These are phyloP conservation scores for Tolypocladium amazonense DNA, from an alignment of 2,329 filamentous ascomycete genomes.

Conservation along the genomic window DNA sequence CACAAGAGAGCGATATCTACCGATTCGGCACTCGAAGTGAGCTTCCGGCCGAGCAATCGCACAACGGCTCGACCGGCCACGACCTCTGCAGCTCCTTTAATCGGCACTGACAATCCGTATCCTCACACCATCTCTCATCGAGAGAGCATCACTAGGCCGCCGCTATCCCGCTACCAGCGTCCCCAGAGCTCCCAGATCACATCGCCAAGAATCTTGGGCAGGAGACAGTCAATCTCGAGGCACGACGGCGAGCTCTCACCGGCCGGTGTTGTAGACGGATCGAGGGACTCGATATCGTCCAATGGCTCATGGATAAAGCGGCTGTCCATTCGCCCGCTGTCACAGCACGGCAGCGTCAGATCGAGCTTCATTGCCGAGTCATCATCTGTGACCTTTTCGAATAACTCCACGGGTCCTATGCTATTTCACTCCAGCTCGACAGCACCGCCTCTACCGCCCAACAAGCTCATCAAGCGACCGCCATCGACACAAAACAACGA, in stretches of 20 bases:
- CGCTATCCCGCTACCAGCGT: conserved; percentile 25
- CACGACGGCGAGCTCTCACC: conserved; percentile 26
- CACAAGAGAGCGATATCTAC: conserved; percentile 19
- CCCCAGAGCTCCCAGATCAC: conserved; percentile 29
- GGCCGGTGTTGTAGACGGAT: conserved; percentile 29
- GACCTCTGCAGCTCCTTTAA: conserved; percentile 24
- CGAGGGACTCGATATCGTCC: conserved; percentile 48
- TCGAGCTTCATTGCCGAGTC: conserved; percentile 57
- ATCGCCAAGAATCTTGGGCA: conserved; percentile 25
- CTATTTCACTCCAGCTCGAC: conserved; percentile 28
- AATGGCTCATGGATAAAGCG: conserved; percentile 63
- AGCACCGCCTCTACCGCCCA: conserved; percentile 44
- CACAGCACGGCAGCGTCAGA: conserved; percentile 52
- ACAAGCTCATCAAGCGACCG: conserved; percentile 69
- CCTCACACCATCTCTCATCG: conserved; percentile 17
- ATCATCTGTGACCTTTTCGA: conserved; percentile 53
- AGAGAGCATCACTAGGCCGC: conserved; percentile 22
- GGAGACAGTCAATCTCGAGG: conserved; percentile 32
- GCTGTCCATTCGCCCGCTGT: conserved; percentile 54
- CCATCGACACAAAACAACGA: conserved; percentile 42
- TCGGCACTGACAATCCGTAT: conserved; percentile 18
- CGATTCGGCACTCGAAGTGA: conserved; percentile 23
- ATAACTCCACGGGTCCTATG: conserved; percentile 57
- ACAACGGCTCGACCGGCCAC: conserved; percentile 30
- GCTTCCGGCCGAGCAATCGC: conserved; percentile 13